These are phyloP conservation scores for Basipetospora chlamydospora DNA, from an alignment of 2,329 filamentous ascomycete genomes.

Conservation along the genomic window DNA sequence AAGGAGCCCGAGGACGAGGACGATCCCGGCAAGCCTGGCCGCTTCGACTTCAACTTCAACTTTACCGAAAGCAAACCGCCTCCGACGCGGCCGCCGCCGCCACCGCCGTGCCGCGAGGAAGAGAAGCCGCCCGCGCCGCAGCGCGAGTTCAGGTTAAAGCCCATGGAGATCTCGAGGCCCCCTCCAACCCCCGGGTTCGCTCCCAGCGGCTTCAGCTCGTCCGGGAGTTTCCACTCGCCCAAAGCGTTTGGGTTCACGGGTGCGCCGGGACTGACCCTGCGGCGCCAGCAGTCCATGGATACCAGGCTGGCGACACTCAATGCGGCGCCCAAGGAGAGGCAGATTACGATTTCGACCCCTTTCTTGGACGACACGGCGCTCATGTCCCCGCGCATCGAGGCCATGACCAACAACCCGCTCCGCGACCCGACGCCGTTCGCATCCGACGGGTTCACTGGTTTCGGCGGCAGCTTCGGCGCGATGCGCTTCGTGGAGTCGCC, in stretches of 20 bases:
- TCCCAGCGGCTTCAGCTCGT: constrained; percentile 3
- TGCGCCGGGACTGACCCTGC: background rate
- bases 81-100: background rate
- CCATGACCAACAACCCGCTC: constrained; percentile 57
- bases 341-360: constrained; percentile 6
- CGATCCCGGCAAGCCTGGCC: constrained; percentile 23
- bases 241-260: constrained; percentile 2
- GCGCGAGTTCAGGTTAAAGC: background rate
- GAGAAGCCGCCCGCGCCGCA: background rate
- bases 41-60: constrained; percentile 19
- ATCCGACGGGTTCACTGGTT: no score
- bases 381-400: constrained; percentile 57
- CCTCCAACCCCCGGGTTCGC: constrained; percentile 6
- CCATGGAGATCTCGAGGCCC: constrained; percentile 5
- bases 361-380: constrained; percentile 37
- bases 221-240: background rate
- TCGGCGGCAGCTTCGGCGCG: constrained; percentile 23
- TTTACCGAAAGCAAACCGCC: background rate
- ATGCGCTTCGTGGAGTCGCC: constrained; percentile 39
- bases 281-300: background rate
- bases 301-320: background rate
- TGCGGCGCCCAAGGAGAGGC: background rate
- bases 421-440: constrained; percentile 20
- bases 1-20: constrained; percentile 30
- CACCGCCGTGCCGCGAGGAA: background rate